These are phyloP conservation scores for Cenchrus americanus DNA, from an alignment of 176 grass and related monocot species.

Conservation along the genomic window DNA sequence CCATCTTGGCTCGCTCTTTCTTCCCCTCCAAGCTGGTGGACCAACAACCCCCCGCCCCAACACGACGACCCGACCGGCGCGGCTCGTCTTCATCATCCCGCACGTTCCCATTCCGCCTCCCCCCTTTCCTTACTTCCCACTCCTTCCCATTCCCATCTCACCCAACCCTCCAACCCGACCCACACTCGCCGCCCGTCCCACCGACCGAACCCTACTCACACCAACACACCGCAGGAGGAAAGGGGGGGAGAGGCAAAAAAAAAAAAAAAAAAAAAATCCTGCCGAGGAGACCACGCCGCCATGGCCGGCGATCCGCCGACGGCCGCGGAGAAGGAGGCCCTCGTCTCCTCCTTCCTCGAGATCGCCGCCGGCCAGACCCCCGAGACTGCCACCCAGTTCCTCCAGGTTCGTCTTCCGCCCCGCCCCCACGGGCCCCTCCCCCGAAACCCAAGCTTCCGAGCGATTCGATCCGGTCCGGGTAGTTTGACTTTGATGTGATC, in stretches of 20 bases:
- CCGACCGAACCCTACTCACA: conserved; percentile 42
- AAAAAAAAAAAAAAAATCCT: not conserved
- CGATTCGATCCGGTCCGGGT: not conserved
- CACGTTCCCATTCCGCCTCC: conserved; percentile 34
- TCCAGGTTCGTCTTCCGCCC: conserved; percentile 45
- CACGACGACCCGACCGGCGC: not conserved
- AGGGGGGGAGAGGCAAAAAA: too few relatives aligned
- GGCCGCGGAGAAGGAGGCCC: conserved; percentile 52
- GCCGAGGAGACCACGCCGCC: conserved; percentile 19
- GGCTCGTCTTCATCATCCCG: conserved; percentile 34
- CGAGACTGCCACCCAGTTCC: conserved; percentile 77
- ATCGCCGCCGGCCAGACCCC: conserved; percentile 81
- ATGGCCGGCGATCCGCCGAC: conserved; percentile 53
- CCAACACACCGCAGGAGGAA: not conserved
- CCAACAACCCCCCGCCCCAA: not conserved
- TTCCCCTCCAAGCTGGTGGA: not conserved
- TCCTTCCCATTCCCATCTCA: not conserved
- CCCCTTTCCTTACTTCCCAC: not conserved
- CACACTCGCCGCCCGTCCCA: conserved; percentile 30
- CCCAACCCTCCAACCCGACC: not conserved
- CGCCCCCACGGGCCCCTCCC: too few relatives aligned
- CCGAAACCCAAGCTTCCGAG: not conserved
- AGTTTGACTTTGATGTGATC: conserved; percentile 7
- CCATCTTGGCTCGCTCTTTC: not conserved
- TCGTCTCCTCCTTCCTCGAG: conserved; percentile 91